Evolutionary conservation across 2,329 filamentous ascomycete species (phyloP), one percentile per base, ranked within the genome.

Genomic region (Moelleriella libera): DNA sequence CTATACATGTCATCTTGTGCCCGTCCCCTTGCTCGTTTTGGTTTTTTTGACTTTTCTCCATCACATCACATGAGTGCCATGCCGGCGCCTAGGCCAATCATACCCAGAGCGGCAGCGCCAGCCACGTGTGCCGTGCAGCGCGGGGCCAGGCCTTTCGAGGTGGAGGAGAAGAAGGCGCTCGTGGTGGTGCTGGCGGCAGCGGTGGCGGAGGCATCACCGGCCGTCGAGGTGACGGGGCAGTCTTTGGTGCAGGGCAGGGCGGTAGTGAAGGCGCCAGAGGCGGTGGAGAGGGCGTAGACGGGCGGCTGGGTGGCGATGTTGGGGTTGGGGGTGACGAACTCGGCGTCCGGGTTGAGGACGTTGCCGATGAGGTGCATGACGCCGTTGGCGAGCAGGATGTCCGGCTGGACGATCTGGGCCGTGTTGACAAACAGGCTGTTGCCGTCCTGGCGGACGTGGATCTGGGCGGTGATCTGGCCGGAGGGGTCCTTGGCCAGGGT

Each of bases 311-410:
- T 68, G 29, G 55, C 56, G 1, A 60, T 51, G 3, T 56, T 58
- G 6, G 65, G 62, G 44, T 72, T 60, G 1, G 69, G 70, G 14
- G 53, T 50, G 3, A 57, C 60, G 3, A 53, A 53, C 11, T 61
- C 49, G 4, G 57, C 63, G 39, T 68, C 57, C 1, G 69, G 71
- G 55, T 70, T 74, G 31, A 75, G 60, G 6, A 74, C 69, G 48
- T 65, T 68, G 56, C 81, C 76, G 48, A 80, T 67, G 43, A 80
- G 64, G 57, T 80, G 77, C 21, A 78, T 59, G 45, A 80, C 73
- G 40, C 76, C 76, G 54, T 79, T 79, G 48, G 72, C 69, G 43
- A 76, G 59, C 12, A 80, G 62, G 32, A 76, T 67, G 52, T 80
- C 73, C 1, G 70, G 63, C 50, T 68, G 63, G n/a, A 73, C 60